Evolutionary conservation across 306 rosid genomes (phyloP).

Genomic region (Acacia crassicarpa): DNA sequence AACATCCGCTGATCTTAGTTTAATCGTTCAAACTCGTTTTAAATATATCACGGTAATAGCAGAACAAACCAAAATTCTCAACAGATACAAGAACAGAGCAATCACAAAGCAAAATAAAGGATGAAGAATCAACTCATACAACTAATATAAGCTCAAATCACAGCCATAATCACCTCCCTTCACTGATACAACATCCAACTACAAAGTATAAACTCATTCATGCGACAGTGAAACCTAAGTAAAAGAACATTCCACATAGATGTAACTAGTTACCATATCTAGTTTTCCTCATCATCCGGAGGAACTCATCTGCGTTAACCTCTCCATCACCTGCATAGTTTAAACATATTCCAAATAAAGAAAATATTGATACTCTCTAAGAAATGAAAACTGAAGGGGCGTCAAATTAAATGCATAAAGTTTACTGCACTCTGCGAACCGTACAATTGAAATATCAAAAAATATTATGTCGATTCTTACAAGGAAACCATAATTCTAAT

Average conservation of each 20-base stretch:
- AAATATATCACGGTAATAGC: neutral
- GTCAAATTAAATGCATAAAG: neutral
- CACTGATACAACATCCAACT: neutral
- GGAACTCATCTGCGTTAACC: conserved; percentile 46
- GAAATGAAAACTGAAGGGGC: neutral
- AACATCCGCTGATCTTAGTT: neutral
- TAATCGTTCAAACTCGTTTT: neutral
- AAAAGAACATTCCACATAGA: neutral
- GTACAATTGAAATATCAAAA: neutral
- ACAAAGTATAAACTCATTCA: neutral
- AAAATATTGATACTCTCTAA: neutral
- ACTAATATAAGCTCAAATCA: neutral
- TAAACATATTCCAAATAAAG: neutral
- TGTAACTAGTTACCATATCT: conserved; percentile 23
- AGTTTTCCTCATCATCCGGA: conserved; percentile 52
- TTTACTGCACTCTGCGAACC: neutral
- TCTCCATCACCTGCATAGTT: conserved; percentile 51
- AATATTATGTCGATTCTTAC: neutral
- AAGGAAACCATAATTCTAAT: neutral
- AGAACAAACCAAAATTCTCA: neutral
- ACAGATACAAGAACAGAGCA: neutral
- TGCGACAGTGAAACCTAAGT: neutral
- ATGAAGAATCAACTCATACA: neutral
- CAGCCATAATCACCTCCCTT: neutral
- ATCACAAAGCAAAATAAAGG: neutral